These are phyloP conservation scores for Narthecium ossifragum DNA, from an alignment of 106 monocot genomes.

Conservation along the genomic window DNA sequence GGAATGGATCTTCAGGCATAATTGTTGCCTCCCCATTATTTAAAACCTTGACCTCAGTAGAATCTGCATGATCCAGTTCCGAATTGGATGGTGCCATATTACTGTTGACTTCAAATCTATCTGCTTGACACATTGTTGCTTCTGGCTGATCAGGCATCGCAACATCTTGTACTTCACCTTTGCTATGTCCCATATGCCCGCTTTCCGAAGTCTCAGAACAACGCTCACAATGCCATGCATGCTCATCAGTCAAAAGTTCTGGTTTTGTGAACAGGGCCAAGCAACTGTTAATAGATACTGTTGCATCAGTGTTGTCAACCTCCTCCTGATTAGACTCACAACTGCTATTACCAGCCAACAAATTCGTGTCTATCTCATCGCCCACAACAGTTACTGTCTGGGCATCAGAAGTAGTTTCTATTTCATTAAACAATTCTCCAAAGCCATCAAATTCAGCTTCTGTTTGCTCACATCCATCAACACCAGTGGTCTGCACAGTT, in stretches of 20 bases:
- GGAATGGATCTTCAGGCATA: not conserved
- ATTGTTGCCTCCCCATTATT: conserved; percentile 4
- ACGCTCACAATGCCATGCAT: conserved; percentile 87
- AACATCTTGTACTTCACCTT: conserved; percentile 6
- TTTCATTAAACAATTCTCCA: conserved; percentile 80
- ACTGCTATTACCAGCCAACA: conserved; percentile 34
- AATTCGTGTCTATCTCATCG: conserved; percentile 49
- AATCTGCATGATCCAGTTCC: conserved; percentile 7
- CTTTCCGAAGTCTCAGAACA: conserved; percentile 46
- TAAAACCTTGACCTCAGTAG: conserved; percentile 6
- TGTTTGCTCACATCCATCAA: conserved; percentile 19
- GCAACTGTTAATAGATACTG: conserved; percentile 75
- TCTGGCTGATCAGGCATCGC: conserved; percentile 9
- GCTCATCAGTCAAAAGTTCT: conserved; percentile 73
- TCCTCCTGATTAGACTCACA: conserved; percentile 54
- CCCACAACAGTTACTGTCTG: conserved; percentile 15
- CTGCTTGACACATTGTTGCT: not conserved
- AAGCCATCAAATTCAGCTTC: conserved; percentile 72
- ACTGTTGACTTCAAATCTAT: conserved; percentile 8
- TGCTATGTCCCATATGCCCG: conserved; percentile 4
- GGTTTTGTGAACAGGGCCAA: conserved; percentile 75
- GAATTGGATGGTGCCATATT: not conserved
- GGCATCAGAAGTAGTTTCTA: conserved; percentile 49
- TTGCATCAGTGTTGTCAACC: conserved; percentile 58
- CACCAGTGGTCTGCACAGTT: conserved; percentile 9